A percentile compares a stretch with the other conserved stretches of the same genome.
Evolutionary conservation across 75 land plant genomes (phyloP).

Genomic region (Cupressus sempervirens): DNA sequence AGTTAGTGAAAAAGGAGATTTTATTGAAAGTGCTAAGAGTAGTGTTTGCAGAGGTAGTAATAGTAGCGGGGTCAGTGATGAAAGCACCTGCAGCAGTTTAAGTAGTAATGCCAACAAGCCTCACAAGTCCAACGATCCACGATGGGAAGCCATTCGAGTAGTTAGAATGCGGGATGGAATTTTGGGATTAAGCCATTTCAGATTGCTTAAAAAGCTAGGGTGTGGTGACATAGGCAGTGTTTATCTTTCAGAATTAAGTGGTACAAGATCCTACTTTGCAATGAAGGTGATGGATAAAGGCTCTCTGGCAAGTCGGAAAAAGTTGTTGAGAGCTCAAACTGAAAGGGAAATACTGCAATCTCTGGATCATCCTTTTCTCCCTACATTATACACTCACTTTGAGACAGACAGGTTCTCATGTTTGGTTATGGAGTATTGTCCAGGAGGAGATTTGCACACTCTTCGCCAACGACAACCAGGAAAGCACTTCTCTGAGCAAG

Average conservation of each 20-base stretch:
- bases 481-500: slow-evolving; percentile 55
- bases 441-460: slow-evolving; percentile 63
- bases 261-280: slow-evolving; percentile 51
- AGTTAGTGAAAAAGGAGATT: slow-evolving; percentile 22
- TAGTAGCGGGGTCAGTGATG: slow-evolving; percentile 60
- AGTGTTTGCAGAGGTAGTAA: slow-evolving; percentile 50
- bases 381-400: slow-evolving; percentile 63
- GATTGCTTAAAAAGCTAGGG: slow-evolving; percentile 46
- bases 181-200: slow-evolving; percentile 53
- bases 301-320: slow-evolving; percentile 53
- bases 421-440: slow-evolving; percentile 71
- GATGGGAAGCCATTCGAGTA: slow-evolving; percentile 64
- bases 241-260: slow-evolving; percentile 51
- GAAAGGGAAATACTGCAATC: slow-evolving; percentile 59
- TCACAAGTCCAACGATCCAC: slow-evolving; percentile 58
- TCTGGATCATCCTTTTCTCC: slow-evolving; percentile 65
- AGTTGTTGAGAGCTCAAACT: slow-evolving; percentile 45
- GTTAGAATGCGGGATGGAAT: slow-evolving; percentile 30
- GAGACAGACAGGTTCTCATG: slow-evolving; percentile 65
- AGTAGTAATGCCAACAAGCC: slow-evolving; percentile 51
- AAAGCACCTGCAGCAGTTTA: slow-evolving; percentile 49
- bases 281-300: slow-evolving; percentile 74
- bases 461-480: slow-evolving; percentile 61
- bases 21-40: slow-evolving; percentile 43
- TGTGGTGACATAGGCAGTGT: slow-evolving; percentile 74